Base-by-base conservation (phyloP, 768 basidiomycete species). In the Auricularia heimuer region DNA sequence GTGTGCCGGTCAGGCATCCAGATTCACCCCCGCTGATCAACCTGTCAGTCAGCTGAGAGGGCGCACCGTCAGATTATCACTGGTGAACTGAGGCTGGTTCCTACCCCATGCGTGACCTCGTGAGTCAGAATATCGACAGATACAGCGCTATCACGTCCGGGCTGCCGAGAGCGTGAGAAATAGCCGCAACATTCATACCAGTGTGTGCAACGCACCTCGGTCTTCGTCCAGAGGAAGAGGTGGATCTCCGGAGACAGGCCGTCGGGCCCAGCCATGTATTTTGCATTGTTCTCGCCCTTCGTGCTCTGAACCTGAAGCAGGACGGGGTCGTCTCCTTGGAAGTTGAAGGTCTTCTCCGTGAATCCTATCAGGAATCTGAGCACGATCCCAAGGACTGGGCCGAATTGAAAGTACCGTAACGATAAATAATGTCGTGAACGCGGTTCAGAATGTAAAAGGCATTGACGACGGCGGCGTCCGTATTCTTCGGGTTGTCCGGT, bases 121-220 rank as follows among this genome's bases (percentile, higher is more conserved):
- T 82, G 81, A n/a, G 80, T 74, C 65, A 81, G 29, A 3, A 76
- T 79, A 65, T 86, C 86, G 69, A 85, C 85, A 69, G 87, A 84
- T 33, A 88, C 73, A 18, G 85, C 81, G 33, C 86, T 86, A 62
- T 88, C 86, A 54, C 86, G 81, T 70, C 81, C 74, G 24, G 77
- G 77, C 4, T 72, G 75, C 29, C 29, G 29, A 29, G 29, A 29
- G 29, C 29, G 29, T 29, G 29, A 29, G 29, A 29, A 33, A 73
- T 73, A 29, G 29, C 29, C 29, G 29, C 29, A 29, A 29, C 29
- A 2, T 29, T 29, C 29, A 29, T 29, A 29, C 21, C 74, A 73
- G 69, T 73, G 72, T 42, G 76, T 12, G 47, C 18, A 51, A 7
- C 39, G 39, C 39, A 51, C 47, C 18, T 6, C 18, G 47, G 47